Evolutionary conservation across 2,329 filamentous ascomycete genomes (phyloP).

Genomic region (Xylaria sp.): DNA sequence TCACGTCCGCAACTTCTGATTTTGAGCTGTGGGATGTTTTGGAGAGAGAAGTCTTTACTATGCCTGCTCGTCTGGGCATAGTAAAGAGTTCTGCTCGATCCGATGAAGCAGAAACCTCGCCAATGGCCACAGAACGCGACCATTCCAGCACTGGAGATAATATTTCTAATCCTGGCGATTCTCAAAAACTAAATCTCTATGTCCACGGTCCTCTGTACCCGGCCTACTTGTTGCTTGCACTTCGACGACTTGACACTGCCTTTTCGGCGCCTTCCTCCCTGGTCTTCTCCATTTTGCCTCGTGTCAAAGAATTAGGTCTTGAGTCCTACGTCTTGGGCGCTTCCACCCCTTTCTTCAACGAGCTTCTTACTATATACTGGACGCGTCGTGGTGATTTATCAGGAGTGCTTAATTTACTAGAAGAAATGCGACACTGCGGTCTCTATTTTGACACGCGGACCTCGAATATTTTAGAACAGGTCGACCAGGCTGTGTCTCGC

Average conservation of each 20-base stretch:
- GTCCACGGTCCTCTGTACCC: slow-evolving; percentile 73
- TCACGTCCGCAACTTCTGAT: slow-evolving; percentile 68
- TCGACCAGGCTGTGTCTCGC: slow-evolving; percentile 43
- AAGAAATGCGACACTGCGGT: slow-evolving; percentile 73
- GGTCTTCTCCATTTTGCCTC: slow-evolving; percentile 70
- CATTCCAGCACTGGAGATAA: slow-evolving; percentile 29
- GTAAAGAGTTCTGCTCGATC: slow-evolving; percentile 42
- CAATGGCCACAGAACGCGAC: slow-evolving; percentile 30
- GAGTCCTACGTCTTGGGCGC: slow-evolving; percentile 77
- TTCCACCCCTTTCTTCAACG: slow-evolving; percentile 75
- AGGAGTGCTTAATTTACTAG: slow-evolving; percentile 65
- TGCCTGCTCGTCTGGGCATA: slow-evolving; percentile 67
- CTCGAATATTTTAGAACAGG: slow-evolving; percentile 50
- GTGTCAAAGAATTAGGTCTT: slow-evolving; percentile 73
- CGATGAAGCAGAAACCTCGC: slow-evolving; percentile 18
- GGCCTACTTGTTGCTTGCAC: slow-evolving; percentile 65
- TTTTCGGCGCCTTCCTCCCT: slow-evolving; percentile 70
- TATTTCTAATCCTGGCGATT: not conserved
- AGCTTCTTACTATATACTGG: slow-evolving; percentile 71
- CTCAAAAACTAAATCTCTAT: slow-evolving; percentile 58
- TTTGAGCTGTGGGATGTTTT: slow-evolving; percentile 73
- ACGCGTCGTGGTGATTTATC: slow-evolving; percentile 66
- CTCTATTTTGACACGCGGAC: slow-evolving; percentile 66
- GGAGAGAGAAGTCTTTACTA: slow-evolving; percentile 72
- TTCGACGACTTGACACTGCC: slow-evolving; percentile 65